A percentile compares a stretch with the other conserved stretches of the same genome.
Conservation (phyloP, 148 eudicot genomes). For the Rhododendron mucronatum region DNA sequence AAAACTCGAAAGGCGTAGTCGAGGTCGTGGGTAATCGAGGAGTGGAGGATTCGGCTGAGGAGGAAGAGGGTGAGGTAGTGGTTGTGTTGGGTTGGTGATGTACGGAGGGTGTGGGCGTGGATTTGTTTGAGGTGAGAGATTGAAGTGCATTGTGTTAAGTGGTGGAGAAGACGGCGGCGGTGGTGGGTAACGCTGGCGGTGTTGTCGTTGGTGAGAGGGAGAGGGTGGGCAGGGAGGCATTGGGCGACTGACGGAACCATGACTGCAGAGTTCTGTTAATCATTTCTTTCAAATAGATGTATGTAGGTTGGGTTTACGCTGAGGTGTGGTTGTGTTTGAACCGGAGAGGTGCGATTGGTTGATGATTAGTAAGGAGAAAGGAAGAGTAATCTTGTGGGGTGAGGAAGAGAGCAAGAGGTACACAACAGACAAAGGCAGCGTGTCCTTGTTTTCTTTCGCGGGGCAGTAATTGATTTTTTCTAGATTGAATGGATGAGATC, state of each 20-base stretch:
- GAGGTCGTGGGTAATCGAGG: constrained; percentile 40
- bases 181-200: background rate
- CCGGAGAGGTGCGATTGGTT: too few species aligned
- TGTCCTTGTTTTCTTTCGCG: too few species aligned
- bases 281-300: too few species aligned
- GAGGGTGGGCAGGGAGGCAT: background rate
- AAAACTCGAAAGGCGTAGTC: constrained; percentile 38
- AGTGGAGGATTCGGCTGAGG: constrained; percentile 43
- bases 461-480: too few species aligned
- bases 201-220: background rate
- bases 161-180: constrained; percentile 32
- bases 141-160: constrained; percentile 39
- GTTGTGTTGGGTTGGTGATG: constrained; percentile 20
- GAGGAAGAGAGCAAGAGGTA: too few species aligned
- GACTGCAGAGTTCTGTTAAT: background rate
- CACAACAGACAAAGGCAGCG: too few species aligned
- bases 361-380: too few species aligned
- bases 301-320: too few species aligned
- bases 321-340: rapidly evolving
- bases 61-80: constrained; percentile 28
- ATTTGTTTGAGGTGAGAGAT: constrained; percentile 57
- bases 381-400: too few species aligned
- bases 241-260: background rate
- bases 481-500: too few species aligned
- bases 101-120: constrained; percentile 63